Percentiles rank a stretch among this genome's conserved stretches.
phyloP scores from a whole-genome alignment of 257 asterid genomes.

The Ballota nigra region DNA sequence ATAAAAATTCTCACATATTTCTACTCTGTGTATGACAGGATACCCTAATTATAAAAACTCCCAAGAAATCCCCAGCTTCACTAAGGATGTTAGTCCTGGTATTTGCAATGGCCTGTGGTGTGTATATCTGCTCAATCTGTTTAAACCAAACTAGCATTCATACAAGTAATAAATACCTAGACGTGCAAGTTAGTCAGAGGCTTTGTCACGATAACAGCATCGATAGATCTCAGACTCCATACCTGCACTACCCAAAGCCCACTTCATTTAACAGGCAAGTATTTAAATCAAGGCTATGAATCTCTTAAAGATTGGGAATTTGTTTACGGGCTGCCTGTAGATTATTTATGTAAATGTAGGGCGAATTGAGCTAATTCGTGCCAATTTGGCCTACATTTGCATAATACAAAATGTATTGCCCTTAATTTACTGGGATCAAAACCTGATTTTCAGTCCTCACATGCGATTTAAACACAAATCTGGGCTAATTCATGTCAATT shows the following conservation, averaged over 20 bases:
- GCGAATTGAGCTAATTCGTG: too few relatives aligned
- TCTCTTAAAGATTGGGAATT: too few relatives aligned
- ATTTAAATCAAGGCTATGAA: too few relatives aligned
- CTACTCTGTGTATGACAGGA: conserved; percentile 45
- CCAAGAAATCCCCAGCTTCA: conserved; percentile 69
- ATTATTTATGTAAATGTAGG: too few relatives aligned
- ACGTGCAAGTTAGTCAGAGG: conserved; percentile 34
- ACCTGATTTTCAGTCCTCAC: too few relatives aligned
- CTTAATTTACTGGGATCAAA: too few relatives aligned
- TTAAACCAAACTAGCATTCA: conserved; percentile 52
- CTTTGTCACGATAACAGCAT: conserved; percentile 33
- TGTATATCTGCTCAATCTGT: conserved; percentile 73
- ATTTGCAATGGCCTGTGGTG: conserved; percentile 65
- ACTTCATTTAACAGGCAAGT: conserved; percentile 66
- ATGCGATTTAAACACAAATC: too few relatives aligned
- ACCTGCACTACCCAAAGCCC: conserved; percentile 79
- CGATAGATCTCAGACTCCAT: conserved; percentile 57
- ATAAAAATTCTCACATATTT: conserved; percentile 8
- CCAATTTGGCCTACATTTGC: too few relatives aligned
- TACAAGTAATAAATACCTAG: conserved; percentile 30
- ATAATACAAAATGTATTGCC: too few relatives aligned
- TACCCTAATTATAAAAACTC: conserved; percentile 55
- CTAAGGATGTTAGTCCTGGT: conserved; percentile 64
- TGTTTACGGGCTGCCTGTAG: too few relatives aligned
- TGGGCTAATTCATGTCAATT: too few relatives aligned